Base-by-base conservation (phyloP, 139 green algal genomes). In the Micractinium sp. region DNA sequence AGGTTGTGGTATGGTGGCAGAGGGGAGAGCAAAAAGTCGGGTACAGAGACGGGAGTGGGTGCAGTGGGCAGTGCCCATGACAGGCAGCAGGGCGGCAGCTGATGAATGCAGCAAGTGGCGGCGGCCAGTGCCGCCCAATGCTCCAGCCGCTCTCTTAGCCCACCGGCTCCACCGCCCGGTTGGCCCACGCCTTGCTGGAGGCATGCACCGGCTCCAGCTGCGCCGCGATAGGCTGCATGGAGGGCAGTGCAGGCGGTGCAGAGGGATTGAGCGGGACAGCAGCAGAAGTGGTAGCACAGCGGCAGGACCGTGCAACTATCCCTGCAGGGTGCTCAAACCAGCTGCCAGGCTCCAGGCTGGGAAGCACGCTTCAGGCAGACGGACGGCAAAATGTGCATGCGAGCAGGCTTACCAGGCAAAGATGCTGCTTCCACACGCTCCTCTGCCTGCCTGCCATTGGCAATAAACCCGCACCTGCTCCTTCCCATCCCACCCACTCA, bases 141-240 rank as follows among this genome's bases (percentile, higher is more conserved):
- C 47, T 56, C 47, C 47, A 56, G 47, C 47, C 9, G 47, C 47
- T 27, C 63, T 0, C 27, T 87, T 67, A 87, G 36, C 66, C 67
- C 83, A 87, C 83, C 3, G 83, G 66, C 29, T 87, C 83, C 38
- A 87, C 83, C 83, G 81, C 83, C 0, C 83, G 83, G 83, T 87
- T 87, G 67, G 67, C 71, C 83, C 83, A 87, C 35, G 83, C 83
- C 83, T 87, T 87, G 83, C 83, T 87, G 67, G 83, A 63, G 39
- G 67, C 38, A 33, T 87, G 83, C 67, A 79, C 39, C 12, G 83
- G 0, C 20, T 81, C 83, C 66, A 87, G 83, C 63, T 79, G 83
- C 83, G 71, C 67, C 16, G 33, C 83, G 12, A 87, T 39, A 1
- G 66, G 83, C 83, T 87, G 83, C 80, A 85, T 0, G 3, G 29